A percentile compares a stretch with the other conserved stretches of the same genome.
phyloP scores from a whole-genome alignment of 768 basidiomycete genomes.

The Suillus americanus region DNA sequence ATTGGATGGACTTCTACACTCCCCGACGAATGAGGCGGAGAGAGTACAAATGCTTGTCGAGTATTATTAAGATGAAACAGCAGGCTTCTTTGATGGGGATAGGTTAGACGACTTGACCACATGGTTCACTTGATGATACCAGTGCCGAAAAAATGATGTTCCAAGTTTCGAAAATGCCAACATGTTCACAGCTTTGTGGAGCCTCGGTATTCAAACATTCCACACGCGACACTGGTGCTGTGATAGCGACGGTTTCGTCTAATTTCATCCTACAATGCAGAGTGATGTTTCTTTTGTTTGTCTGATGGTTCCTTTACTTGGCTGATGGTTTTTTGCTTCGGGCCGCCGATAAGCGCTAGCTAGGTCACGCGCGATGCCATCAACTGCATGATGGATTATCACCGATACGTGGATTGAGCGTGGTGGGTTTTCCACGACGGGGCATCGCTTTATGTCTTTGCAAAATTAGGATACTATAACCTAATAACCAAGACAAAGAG shows the following conservation, averaged over 20 bases:
- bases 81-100: background rate
- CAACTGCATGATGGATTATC: too few species aligned
- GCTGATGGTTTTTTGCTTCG: too few species aligned
- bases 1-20: background rate
- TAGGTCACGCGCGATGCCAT: too few species aligned
- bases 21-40: background rate
- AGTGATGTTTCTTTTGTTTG: background rate
- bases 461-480: background rate
- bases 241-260: background rate
- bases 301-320: background rate
- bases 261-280: background rate
- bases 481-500: background rate
- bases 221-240: background rate
- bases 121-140: background rate
- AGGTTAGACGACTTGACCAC: background rate
- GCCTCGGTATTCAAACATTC: background rate
- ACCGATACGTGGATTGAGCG: background rate
- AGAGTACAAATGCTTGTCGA: slow-evolving; percentile 1
- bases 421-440: background rate
- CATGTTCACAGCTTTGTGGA: background rate
- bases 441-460: background rate
- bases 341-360: too few species aligned
- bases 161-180: background rate
- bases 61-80: background rate
- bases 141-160: background rate